Evolutionary conservation across 306 rosid species (phyloP), one percentile per base, ranked within the genome.

Genomic region (Arachis stenosperma): DNA sequence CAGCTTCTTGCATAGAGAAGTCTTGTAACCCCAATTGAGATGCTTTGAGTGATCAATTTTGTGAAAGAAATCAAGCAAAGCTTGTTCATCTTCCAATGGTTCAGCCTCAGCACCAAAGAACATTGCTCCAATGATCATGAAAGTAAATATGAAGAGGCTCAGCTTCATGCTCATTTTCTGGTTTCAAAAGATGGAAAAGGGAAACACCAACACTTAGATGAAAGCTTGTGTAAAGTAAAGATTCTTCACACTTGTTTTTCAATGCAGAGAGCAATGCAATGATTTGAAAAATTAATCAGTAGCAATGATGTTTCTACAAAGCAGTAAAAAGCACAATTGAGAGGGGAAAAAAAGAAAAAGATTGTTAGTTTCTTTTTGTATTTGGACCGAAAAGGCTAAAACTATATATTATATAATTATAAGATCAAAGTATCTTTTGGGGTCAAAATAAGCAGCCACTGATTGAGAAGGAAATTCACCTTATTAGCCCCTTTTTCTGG

Each of bases 51-150:
- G 97, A 33, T 83, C 64, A 33, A 88, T 81, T 13, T 83, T 79
- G 77, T 74, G 85, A 53, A 86, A 75, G 84, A 93, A 93, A 78
- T 90, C 87, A 12, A 90, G 89, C 86, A 93, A 83, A 22, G 96
- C 93, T 78, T 84, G 86, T 75, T 81, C 86, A 79, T 93, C 98
- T 76, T 65, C 87, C 30, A 56, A 78, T 29, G 84, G 90, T 40
- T 88, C 91, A 9, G 87, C 89, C 58, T 37, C 61, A 79, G 67
- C 84, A 69, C 17, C 17, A 0, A 77, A 43, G 29, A 72, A 61
- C 74, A 84, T 59, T 75, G 84, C 71, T 58, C 83, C 90, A 65
- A 78, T 67, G 17, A 17, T 17, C 46, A 79, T 56, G 40, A 83
- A 46, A 9, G 65, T 46, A 66, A 70, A 27, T 13, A 61, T 75